These are phyloP conservation scores for Lactifluus rugatus DNA, from an alignment of 768 basidiomycete species.

Conservation along the genomic window DNA sequence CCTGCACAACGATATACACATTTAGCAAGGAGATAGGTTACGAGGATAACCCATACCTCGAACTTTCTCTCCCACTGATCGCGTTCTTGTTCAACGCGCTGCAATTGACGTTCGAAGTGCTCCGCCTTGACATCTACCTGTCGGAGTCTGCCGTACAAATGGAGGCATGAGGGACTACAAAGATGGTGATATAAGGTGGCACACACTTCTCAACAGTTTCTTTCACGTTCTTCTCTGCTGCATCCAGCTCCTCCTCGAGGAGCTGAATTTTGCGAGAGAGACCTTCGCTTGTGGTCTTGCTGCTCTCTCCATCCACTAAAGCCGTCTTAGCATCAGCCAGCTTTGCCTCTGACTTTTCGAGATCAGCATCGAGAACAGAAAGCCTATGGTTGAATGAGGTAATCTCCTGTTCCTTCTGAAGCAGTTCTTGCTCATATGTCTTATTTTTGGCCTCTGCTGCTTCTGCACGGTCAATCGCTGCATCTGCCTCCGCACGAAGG, in stretches of 20 bases:
- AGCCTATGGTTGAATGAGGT: conserved; percentile 69
- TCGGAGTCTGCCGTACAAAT: conserved; percentile 51
- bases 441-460: conserved; percentile 78
- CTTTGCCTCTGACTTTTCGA: conserved; percentile 61
- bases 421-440: conserved; percentile 57
- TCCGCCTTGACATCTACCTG: conserved; percentile 99
- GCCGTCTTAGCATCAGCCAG: conserved; percentile 55
- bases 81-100: conserved; percentile 80
- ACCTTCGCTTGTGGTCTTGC: conserved; percentile 62
- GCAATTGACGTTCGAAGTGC: conserved; percentile 90
- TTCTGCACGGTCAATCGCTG: conserved; percentile 74
- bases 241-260: conserved; percentile 91
- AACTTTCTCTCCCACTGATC: conserved; percentile 92
- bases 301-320: conserved; percentile 57
- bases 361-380: conserved; percentile 48
- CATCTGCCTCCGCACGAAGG: conserved; percentile 81
- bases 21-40: conserved; percentile 2
- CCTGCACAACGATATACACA: conserved; percentile 37
- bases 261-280: conserved; percentile 79
- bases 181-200: neutral
- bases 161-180: neutral
- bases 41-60: conserved; percentile 49
- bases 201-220: conserved; percentile 94
- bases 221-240: conserved; percentile 92
- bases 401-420: conserved; percentile 82